These are phyloP conservation scores for Suillus luteus DNA, from an alignment of 768 basidiomycete genomes.

Conservation along the genomic window DNA sequence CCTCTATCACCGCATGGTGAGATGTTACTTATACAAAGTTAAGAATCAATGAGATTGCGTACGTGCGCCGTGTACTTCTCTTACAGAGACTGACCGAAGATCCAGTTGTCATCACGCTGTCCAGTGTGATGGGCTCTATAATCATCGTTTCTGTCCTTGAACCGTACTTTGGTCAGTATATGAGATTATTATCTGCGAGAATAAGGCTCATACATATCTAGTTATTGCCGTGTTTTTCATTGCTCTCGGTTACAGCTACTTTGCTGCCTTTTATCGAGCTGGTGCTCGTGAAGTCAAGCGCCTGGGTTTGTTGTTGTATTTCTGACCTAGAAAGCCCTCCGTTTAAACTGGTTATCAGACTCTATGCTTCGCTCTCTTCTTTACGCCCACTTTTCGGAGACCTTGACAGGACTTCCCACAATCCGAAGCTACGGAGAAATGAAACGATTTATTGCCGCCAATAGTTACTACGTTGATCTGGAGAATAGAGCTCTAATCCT, in stretches of 20 bases:
- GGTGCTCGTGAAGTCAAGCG: constrained; percentile 75
- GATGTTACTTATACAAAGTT: not conserved
- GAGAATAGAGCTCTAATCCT: constrained; percentile 73
- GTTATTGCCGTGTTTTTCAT: constrained; percentile 59
- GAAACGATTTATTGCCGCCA: constrained; percentile 61
- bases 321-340: not conserved
- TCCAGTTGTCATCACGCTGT: constrained; percentile 51
- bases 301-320: constrained; percentile 32
- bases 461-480: constrained; percentile 67
- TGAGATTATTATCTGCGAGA: not conserved
- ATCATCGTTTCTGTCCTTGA: constrained; percentile 59
- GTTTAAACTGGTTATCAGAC: constrained; percentile 39
- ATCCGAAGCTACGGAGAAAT: constrained; percentile 74
- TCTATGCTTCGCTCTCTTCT: constrained; percentile 72
- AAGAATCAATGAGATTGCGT: constrained; percentile 62
- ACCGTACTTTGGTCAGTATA: constrained; percentile 57
- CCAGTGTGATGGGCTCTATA: constrained; percentile 52
- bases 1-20: not conserved
- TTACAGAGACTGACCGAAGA: constrained; percentile 3
- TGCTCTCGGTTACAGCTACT: constrained; percentile 61
- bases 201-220: constrained; percentile 21
- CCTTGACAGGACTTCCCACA: constrained; percentile 68
- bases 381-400: constrained; percentile 80
- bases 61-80: not conserved
- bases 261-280: constrained; percentile 67